These are phyloP conservation scores for Phragmites australis DNA, from an alignment of 176 grass and related monocot species.

Conservation along the genomic window DNA sequence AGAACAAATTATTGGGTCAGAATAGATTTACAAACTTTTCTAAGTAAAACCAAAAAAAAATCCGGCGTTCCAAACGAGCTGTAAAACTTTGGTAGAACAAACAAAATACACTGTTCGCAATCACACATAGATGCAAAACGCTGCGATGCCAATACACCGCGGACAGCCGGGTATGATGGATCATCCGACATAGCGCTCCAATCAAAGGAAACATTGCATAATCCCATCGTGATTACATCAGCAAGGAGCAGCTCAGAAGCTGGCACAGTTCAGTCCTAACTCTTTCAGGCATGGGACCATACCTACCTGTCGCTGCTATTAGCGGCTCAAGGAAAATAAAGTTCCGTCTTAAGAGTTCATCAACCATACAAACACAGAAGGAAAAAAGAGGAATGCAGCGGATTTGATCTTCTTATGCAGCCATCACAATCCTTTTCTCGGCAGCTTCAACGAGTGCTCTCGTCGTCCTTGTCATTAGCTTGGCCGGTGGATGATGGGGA, in stretches of 20 bases:
- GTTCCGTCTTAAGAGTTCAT: neutral
- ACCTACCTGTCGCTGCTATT: conserved; percentile 12
- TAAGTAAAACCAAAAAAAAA: no score
- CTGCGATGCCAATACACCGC: no score
- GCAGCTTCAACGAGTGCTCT: conserved; percentile 37
- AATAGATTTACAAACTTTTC: no score
- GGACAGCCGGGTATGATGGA: no score
- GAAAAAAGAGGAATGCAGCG: neutral
- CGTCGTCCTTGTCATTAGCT: conserved; percentile 52
- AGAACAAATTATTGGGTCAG: no score
- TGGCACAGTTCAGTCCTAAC: conserved; percentile 1
- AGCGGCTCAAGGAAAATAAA: conserved; percentile 7
- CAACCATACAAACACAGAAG: neutral
- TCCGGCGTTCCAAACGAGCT: no score
- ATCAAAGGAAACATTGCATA: neutral
- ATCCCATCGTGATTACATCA: neutral
- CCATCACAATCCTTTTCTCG: neutral
- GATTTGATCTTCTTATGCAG: neutral
- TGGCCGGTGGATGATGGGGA: conserved; percentile 71
- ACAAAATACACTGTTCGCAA: no score
- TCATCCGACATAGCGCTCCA: no score
- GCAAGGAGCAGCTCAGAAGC: neutral
- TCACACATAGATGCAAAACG: no score
- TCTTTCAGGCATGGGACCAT: neutral
- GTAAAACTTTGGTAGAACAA: no score